Evolutionary conservation across 1,284 basidiomycete species (phyloP).

Genomic region (Dichomitus squalens): DNA sequence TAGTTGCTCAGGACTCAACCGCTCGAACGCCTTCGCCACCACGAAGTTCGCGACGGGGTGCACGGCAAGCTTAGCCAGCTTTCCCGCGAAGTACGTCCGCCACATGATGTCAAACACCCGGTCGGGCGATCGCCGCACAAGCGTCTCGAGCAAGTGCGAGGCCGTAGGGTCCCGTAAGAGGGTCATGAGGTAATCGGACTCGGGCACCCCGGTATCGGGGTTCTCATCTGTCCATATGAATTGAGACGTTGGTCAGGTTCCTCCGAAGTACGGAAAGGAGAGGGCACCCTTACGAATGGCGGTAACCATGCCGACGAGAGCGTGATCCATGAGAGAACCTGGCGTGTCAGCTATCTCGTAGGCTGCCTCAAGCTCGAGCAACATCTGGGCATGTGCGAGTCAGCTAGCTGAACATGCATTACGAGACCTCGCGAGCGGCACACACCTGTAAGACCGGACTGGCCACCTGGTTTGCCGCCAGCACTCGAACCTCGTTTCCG

Average conservation of each 20-base stretch:
- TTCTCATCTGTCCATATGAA: constrained; percentile 37
- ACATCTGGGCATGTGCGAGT: constrained; percentile 53
- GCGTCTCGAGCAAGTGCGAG: constrained; percentile 84
- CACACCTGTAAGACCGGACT: constrained; percentile 79
- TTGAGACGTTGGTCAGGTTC: too few relatives aligned
- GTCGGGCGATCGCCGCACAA: constrained; percentile 65
- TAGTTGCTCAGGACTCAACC: constrained; percentile 60
- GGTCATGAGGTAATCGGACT: constrained; percentile 79
- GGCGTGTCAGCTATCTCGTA: constrained; percentile 57
- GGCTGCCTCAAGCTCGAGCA: constrained; percentile 79
- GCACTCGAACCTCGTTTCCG: constrained; percentile 78
- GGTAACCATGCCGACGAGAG: constrained; percentile 82
- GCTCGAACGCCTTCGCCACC: constrained; percentile 73
- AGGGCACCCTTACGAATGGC: constrained; percentile 51
- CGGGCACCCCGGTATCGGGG: constrained; percentile 33
- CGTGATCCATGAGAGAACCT: constrained; percentile 80
- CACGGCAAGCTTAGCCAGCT: constrained; percentile 68
- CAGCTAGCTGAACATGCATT: not conserved
- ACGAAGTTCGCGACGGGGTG: constrained; percentile 95
- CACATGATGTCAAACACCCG: constrained; percentile 72
- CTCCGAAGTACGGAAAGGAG: not conserved
- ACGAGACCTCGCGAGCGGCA: not conserved
- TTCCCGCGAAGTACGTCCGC: constrained; percentile 75
- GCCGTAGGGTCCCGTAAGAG: constrained; percentile 84
- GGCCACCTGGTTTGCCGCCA: constrained; percentile 82